Evolutionary conservation across 2,329 filamentous ascomycete genomes (phyloP).

Genomic region (Fusarium denticulatum): DNA sequence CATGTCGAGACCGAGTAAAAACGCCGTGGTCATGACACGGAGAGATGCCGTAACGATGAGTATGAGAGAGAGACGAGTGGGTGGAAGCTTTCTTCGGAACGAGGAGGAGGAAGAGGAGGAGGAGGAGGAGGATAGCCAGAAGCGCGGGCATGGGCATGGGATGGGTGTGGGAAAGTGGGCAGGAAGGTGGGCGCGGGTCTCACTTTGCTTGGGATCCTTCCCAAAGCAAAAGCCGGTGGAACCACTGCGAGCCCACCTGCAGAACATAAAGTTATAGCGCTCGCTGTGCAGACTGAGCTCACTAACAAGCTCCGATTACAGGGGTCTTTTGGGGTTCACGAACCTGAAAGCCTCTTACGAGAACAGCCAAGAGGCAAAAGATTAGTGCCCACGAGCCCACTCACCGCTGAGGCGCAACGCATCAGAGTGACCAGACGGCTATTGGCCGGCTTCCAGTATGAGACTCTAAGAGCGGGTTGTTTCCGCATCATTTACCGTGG

Average conservation of each 20-base stretch:
- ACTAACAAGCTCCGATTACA: constrained; percentile 16
- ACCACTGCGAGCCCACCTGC: constrained; percentile 19
- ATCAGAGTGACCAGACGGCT: not conserved
- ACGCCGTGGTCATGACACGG: constrained; percentile 38
- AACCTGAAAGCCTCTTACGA: not conserved
- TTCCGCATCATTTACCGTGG: constrained; percentile 18
- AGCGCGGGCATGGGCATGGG: constrained; percentile 10
- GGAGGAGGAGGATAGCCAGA: constrained; percentile 15
- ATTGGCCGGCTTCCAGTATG: constrained; percentile 4
- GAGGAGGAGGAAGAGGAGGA: constrained; percentile 26
- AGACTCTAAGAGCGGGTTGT: constrained; percentile 14
- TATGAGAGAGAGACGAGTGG: constrained; percentile 41
- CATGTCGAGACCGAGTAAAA: constrained; percentile 39
- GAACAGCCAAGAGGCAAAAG: not conserved
- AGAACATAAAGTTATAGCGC: constrained; percentile 10
- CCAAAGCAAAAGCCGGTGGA: constrained; percentile 10
- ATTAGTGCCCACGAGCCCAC: constrained; percentile 9
- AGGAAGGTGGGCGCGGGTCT: constrained; percentile 37
- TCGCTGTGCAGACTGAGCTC: not conserved
- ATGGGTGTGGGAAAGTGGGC: constrained; percentile 30
- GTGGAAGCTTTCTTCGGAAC: constrained; percentile 41
- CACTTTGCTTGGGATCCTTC: constrained; percentile 17
- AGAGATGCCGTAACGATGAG: constrained; percentile 23
- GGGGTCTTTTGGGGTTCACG: constrained; percentile 9
- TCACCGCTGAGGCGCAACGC: not conserved